phyloP scores from a whole-genome alignment of 139 green algal species.

The Raphidocelis subcapitata region DNA sequence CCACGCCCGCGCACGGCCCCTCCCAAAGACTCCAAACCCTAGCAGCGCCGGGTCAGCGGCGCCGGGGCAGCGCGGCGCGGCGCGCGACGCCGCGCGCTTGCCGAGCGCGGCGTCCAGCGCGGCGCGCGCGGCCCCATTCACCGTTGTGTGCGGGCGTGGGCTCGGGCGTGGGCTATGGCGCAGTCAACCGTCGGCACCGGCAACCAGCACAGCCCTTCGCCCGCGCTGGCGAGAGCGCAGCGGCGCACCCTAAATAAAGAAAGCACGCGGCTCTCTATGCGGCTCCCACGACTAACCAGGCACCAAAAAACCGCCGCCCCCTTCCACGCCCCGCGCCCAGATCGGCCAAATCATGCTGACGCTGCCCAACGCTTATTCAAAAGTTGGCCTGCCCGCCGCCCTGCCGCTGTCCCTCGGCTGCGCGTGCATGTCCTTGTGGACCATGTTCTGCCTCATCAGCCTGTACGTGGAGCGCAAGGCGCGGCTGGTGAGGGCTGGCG shows the following conservation, averaged over 20 bases:
- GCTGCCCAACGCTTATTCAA: constrained; percentile 18
- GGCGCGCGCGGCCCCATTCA: background rate
- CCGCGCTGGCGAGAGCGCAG: too few species aligned
- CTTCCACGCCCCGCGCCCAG: too few species aligned
- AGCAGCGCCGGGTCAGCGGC: too few species aligned
- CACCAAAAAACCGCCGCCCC: too few species aligned
- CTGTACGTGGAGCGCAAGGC: constrained; percentile 23
- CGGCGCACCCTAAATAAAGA: too few species aligned
- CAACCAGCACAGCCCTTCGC: too few species aligned
- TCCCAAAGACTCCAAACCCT: too few species aligned
- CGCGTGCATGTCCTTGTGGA: constrained; percentile 22
- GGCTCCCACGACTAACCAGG: too few species aligned
- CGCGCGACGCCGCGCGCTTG: background rate
- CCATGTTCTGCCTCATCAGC: constrained; percentile 22
- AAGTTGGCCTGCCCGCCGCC: constrained; percentile 4
- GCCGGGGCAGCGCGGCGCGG: too few species aligned
- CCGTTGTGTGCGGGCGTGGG: background rate
- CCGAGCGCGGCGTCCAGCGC: background rate
- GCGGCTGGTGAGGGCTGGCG: constrained; percentile 18
- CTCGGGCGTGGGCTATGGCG: background rate
- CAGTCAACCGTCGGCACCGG: background rate
- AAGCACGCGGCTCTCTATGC: too few species aligned
- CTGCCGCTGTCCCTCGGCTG: constrained; percentile 17
- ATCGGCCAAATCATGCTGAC: constrained; percentile 25
- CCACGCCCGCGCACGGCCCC: too few species aligned